Evolutionary conservation across 441 rosid species (phyloP), one percentile per base, ranked within the genome.

Genomic region (Adansonia grandidieri): DNA sequence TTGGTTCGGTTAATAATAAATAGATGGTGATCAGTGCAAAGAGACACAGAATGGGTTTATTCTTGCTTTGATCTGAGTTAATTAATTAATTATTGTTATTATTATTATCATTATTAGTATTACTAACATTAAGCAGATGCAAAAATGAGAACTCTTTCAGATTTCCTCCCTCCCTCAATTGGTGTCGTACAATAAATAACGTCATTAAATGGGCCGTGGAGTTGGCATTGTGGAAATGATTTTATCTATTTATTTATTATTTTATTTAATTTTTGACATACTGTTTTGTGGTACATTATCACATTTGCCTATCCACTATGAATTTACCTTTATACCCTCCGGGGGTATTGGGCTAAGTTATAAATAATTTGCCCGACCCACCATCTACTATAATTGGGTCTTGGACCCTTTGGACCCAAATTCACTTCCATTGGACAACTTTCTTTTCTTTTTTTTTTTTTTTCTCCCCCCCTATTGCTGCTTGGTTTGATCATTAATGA

Each of bases 151-250:
- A 32, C 40, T 32, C 40, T 4, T 32, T 32, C 40, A 32, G 40
- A 32, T 68, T 73, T 74, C 45, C 45, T 74, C 45, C 45, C 45
- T 42, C 76, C 69, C 13, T 2, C 10, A 47, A 10, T 72, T 66
- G 40, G 77, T 81, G 75, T 58, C 63, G 78, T 78, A 63, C 80
- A 84, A 54, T 81, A 2, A 58, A 81, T 81, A 78, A 76, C 68
- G 37, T 10, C 70, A 53, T 75, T 69, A 37, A 78, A 71, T 69
- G 76, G 76, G 50, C 50, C 50, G 10, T 9, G 76, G 76, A 11
- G 11, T 47, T 47, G 13, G 50, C 57, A 13, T 61, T 37, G 6
- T 14, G 15, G 11, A 6, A 15, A 5, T 47, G 17, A 47, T 9
- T 47, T 47, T 47, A 47, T 9, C 40, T 32, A 32, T 32, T 32